Conservation (phyloP, 2,329 filamentous ascomycete species). For the Corniculantispora saksenae region DNA sequence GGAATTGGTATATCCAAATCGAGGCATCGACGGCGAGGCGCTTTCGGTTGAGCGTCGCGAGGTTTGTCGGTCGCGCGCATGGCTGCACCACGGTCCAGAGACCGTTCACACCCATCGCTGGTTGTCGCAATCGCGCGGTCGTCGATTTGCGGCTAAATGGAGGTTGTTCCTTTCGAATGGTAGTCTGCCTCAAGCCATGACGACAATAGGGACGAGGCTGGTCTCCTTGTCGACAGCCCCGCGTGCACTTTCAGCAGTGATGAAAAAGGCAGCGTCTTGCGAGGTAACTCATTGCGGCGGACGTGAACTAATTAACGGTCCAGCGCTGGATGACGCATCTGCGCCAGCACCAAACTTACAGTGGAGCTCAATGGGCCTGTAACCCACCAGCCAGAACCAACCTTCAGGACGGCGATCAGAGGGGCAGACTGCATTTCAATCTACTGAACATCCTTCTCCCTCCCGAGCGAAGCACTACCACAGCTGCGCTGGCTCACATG, state of each 20-base stretch:
- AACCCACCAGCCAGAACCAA: neutral
- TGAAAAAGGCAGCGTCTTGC: neutral
- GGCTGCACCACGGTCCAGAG: slow-evolving; percentile 97
- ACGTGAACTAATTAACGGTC: slow-evolving; percentile 20
- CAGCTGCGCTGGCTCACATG: slow-evolving; percentile 6
- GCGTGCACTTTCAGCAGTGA: neutral
- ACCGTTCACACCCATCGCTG: slow-evolving; percentile 88
- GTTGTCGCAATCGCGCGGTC: neutral
- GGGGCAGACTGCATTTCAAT: neutral
- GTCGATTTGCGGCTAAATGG: neutral
- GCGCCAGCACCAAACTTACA: slow-evolving; percentile 4
- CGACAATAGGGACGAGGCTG: neutral
- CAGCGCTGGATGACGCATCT: slow-evolving; percentile 17
- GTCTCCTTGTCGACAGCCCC: neutral
- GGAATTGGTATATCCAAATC: slow-evolving; percentile 99
- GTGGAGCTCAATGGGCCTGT: slow-evolving; percentile 4
- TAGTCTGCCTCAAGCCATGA: slow-evolving; percentile 10
- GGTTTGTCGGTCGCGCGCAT: slow-evolving; percentile 91
- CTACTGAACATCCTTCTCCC: neutral
- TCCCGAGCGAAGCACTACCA: neutral
- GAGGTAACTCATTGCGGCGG: neutral
- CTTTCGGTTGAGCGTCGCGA: slow-evolving; percentile 94
- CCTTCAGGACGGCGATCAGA: neutral
- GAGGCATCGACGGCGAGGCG: slow-evolving; percentile 96
- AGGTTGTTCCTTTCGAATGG: neutral